Conservation (phyloP, 2,329 filamentous ascomycete species). For the Aspergillus tubingensis region DNA sequence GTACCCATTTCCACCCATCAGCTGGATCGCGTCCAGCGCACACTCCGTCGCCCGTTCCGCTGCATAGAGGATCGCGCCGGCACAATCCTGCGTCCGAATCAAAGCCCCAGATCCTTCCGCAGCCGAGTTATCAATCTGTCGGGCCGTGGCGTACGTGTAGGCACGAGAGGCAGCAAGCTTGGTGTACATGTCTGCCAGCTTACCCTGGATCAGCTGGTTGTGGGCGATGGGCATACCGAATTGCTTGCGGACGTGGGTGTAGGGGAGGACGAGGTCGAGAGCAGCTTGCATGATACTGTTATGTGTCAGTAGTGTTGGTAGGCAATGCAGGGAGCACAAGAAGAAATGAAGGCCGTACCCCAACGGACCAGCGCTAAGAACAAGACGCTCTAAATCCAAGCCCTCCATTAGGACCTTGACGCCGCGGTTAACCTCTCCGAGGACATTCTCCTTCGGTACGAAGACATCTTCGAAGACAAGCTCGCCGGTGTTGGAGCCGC, state of each 20-base stretch:
- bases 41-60: constrained; percentile 84
- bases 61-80: constrained; percentile 89
- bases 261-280: constrained; percentile 83
- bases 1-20: constrained; percentile 94
- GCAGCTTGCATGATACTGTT: constrained; percentile 81
- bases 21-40: constrained; percentile 83
- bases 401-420: constrained; percentile 95
- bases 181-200: constrained; percentile 96
- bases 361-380: constrained; percentile 85
- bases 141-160: constrained; percentile 84
- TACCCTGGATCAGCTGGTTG: constrained; percentile 91
- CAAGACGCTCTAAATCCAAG: constrained; percentile 87
- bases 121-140: constrained; percentile 73
- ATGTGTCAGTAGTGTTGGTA: constrained; percentile 14
- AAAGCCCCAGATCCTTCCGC: constrained; percentile 31
- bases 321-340: no score
- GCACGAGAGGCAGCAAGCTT: constrained; percentile 81
- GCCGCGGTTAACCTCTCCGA: constrained; percentile 78
- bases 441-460: constrained; percentile 76
- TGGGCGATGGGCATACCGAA: constrained; percentile 84
- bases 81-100: constrained; percentile 87
- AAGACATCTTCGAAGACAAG: constrained; percentile 89
- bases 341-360: constrained; percentile 50
- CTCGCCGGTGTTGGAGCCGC: constrained; percentile 94
- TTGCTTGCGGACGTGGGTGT: constrained; percentile 84